Evolutionary conservation across 169 alveolate genomes (phyloP).

Genomic region (Fabrea salina): DNA sequence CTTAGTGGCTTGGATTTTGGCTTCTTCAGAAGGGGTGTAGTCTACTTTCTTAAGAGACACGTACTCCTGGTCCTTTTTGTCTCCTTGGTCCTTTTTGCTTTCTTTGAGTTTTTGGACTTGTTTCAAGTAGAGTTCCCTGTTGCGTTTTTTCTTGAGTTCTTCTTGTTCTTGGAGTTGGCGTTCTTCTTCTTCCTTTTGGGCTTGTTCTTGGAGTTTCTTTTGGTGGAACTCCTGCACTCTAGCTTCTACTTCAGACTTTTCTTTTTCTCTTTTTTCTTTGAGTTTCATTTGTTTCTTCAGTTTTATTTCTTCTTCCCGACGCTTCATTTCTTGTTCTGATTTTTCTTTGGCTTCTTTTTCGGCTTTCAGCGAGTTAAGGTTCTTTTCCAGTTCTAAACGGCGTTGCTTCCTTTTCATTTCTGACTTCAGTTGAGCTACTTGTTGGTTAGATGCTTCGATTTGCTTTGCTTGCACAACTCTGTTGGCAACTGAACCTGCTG

Average conservation of each 20-base stretch:
- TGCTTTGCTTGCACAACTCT: not conserved
- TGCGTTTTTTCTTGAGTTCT: no score
- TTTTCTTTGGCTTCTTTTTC: not conserved
- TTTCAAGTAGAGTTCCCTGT: no score
- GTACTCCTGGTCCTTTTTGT: no score
- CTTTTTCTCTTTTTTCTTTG: not conserved
- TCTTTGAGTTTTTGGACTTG: no score
- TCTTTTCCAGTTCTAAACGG: not conserved
- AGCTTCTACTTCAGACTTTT: not conserved
- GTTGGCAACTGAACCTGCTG: not conserved
- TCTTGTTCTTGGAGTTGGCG: no score
- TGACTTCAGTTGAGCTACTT: not conserved
- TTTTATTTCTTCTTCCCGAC: not conserved
- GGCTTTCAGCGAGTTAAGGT: not conserved
- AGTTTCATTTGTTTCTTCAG: not conserved
- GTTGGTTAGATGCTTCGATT: not conserved
- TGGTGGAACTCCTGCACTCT: not conserved
- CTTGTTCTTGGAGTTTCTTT: not conserved
- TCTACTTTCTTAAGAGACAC: no score
- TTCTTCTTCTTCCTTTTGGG: not conserved
- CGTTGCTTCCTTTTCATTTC: not conserved
- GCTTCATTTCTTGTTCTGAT: not conserved
- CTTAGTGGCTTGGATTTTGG: no score
- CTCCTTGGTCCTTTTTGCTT: no score
- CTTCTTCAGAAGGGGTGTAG: no score